phyloP scores from a whole-genome alignment of 2,329 filamentous ascomycete species.

The Ceratocystis colombiana region DNA sequence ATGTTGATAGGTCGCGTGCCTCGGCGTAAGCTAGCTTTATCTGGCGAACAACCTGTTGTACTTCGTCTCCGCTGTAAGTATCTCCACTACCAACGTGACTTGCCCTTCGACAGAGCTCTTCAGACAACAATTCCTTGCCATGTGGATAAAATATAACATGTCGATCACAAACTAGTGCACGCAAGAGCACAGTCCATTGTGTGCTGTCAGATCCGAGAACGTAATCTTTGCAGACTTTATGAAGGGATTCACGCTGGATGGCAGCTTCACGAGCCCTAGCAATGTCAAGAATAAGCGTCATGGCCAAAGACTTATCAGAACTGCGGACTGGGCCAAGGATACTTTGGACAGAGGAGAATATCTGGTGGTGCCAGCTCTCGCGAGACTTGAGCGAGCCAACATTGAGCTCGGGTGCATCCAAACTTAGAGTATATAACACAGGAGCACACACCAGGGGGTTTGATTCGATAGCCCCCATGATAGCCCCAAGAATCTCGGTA shows the following conservation, averaged over 20 bases:
- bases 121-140: constrained; percentile 33
- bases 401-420: constrained; percentile 27
- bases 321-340: constrained; percentile 28
- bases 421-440: constrained; percentile 39
- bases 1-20: constrained; percentile 40
- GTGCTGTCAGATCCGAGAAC: constrained; percentile 33
- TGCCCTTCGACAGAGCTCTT: constrained; percentile 34
- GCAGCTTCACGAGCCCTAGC: constrained; percentile 30
- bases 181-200: constrained; percentile 38
- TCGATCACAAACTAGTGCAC: constrained; percentile 38
- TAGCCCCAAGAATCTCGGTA: constrained; percentile 36
- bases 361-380: constrained; percentile 36
- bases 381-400: constrained; percentile 30
- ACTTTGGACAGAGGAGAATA: constrained; percentile 32
- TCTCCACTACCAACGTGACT: constrained; percentile 23
- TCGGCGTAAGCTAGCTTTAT: constrained; percentile 38
- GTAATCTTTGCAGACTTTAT: constrained; percentile 37
- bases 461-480: constrained; percentile 35
- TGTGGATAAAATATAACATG: constrained; percentile 39
- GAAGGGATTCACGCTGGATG: constrained; percentile 37
- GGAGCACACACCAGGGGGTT: constrained; percentile 35
- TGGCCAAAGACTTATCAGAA: constrained; percentile 28
- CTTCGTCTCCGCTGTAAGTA: constrained; percentile 28
- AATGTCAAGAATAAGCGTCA: constrained; percentile 32
- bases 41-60: constrained; percentile 27